A percentile compares a stretch with the other conserved stretches of the same genome.
Conservation (phyloP, 2,329 filamentous ascomycete species). For the Hymenoscyphus occultus region DNA sequence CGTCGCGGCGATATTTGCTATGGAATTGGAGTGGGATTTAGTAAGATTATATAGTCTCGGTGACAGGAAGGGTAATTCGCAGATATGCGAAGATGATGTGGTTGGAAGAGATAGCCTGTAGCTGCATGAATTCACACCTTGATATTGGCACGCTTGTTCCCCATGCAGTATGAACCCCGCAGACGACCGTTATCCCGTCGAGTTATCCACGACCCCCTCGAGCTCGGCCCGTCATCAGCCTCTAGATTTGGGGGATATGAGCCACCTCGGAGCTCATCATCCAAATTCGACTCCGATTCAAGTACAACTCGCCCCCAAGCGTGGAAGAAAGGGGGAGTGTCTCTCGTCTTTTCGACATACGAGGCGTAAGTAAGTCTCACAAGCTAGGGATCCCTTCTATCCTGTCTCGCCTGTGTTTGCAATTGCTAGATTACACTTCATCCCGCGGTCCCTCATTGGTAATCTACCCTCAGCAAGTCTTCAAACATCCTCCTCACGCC, state of each 20-base stretch:
- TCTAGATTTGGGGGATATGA: not conserved
- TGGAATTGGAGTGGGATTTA: not conserved
- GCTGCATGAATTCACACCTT: conserved; percentile 14
- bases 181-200: not conserved
- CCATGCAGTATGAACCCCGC: conserved; percentile 6
- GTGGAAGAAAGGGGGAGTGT: not conserved
- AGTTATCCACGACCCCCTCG: not conserved
- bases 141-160: conserved; percentile 9
- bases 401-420: not conserved
- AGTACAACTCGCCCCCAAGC: not conserved
- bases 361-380: not conserved
- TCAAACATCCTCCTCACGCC: not conserved
- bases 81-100: conserved; percentile 4
- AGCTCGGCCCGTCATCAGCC: not conserved
- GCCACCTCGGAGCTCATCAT: not conserved
- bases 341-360: not conserved
- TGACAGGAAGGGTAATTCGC: conserved; percentile 14
- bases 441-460: not conserved
- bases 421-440: not conserved
- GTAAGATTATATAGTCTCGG: conserved; percentile 7
- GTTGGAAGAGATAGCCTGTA: conserved; percentile 14
- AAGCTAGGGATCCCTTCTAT: not conserved
- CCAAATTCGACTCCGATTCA: not conserved
- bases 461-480: not conserved
- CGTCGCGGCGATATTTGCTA: conserved; percentile 12